Percentiles rank a stretch among this genome's conserved stretches.
Conservation (phyloP, 306 rosid species). For the Pyrus bretschneideri region DNA sequence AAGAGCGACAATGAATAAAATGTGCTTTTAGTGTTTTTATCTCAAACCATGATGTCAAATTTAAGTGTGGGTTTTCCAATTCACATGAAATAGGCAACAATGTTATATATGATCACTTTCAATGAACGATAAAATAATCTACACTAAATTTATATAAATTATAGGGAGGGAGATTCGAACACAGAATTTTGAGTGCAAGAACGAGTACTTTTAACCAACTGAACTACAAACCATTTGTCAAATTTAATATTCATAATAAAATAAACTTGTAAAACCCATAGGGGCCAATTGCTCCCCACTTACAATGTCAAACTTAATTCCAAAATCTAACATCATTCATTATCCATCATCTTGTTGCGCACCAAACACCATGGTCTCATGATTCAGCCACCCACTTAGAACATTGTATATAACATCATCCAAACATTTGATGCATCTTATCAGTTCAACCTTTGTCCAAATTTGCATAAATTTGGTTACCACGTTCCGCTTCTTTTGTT, state of each 20-base stretch:
- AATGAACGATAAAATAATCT: no score
- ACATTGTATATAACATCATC: neutral
- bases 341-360: constrained; percentile 29
- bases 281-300: neutral
- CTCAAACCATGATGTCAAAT: neutral
- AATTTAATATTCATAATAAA: no score
- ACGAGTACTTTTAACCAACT: neutral
- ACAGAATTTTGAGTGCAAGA: no score
- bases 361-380: constrained; percentile 37
- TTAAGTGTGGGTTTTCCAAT: neutral
- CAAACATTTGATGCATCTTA: neutral
- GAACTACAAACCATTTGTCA: neutral
- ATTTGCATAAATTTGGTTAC: no score
- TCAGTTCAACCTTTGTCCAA: no score
- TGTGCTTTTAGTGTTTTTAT: neutral
- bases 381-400: constrained; percentile 37
- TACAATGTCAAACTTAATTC: neutral
- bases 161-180: no score
- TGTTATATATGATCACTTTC: neutral
- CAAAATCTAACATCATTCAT: constrained; percentile 16
- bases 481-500: no score
- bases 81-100: constrained; percentile 13
- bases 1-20: neutral
- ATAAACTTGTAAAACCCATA: neutral
- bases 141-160: no score